Evolutionary conservation across 352 stramenopile genomes (phyloP).

Genomic region (Phytophthora boehmeriae): DNA sequence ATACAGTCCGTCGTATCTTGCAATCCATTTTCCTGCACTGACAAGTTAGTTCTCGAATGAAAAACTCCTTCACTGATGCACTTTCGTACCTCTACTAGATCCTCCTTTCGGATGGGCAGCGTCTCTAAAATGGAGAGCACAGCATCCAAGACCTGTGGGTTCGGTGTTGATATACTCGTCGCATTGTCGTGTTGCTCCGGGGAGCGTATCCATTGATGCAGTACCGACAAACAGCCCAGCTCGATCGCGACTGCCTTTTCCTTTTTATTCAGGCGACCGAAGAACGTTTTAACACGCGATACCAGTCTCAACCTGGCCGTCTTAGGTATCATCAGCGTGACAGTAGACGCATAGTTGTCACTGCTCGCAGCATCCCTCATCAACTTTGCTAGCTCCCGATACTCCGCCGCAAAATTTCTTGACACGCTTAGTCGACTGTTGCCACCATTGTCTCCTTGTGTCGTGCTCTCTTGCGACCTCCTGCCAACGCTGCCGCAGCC

Average conservation of each 20-base stretch:
- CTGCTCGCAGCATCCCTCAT: slow-evolving; percentile 72
- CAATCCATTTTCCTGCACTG: slow-evolving; percentile 40
- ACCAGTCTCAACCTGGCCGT: slow-evolving; percentile 75
- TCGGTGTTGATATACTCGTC: slow-evolving; percentile 21
- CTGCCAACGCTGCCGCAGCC: slow-evolving; percentile 28
- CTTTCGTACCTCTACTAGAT: slow-evolving; percentile 57
- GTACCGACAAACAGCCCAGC: slow-evolving; percentile 54
- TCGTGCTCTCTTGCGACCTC: slow-evolving; percentile 10
- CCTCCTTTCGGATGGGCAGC: slow-evolving; percentile 67
- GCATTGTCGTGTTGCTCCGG: slow-evolving; percentile 20
- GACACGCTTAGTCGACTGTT: slow-evolving; percentile 34
- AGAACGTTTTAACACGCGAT: slow-evolving; percentile 78
- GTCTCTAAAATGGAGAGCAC: slow-evolving; percentile 55
- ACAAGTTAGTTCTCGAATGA: slow-evolving; percentile 2
- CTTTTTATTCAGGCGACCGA: slow-evolving; percentile 55
- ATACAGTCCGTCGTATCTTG: slow-evolving; percentile 42
- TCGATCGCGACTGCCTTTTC: slow-evolving; percentile 63
- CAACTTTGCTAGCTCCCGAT: slow-evolving; percentile 61
- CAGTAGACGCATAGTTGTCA: slow-evolving; percentile 82
- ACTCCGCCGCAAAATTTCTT: slow-evolving; percentile 54
- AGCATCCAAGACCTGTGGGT: slow-evolving; percentile 73
- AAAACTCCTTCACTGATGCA: background rate
- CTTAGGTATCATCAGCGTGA: slow-evolving; percentile 76
- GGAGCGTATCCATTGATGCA: slow-evolving; percentile 67
- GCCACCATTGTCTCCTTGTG: slow-evolving; percentile 9